Base-by-base conservation (phyloP, 2,329 filamentous ascomycete genomes). In the Colletotrichum acutatum region DNA sequence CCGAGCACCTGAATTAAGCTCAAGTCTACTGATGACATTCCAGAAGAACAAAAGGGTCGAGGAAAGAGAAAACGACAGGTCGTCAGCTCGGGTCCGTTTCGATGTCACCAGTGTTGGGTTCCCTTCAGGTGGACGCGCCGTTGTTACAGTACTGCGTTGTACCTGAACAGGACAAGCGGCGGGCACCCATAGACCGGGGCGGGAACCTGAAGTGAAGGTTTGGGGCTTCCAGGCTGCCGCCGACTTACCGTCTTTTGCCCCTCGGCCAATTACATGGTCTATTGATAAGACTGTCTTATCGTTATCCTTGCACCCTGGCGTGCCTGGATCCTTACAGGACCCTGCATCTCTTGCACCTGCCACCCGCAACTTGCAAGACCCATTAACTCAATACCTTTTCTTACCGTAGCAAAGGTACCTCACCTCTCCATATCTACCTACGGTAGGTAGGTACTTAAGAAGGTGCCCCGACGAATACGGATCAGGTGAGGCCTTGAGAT, bases 171-270 rank as follows among this genome's bases (percentile, higher is more conserved):
- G 42, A 19, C 42, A 49, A 19, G 42, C 42, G 42, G 42, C 42
- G 42, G 42, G 42, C 42, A 22, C 19, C 19, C 19, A 49, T 19
- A 49, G 19, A 49, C 42, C 19, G 42, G 42, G 19, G 42, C 19
- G 42, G 19, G 16, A 49, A 19, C 32, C 32, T 34, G 32, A 34
- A 34, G 32, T 34, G 42, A 49, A 49, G 19, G 42, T 49, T 52
- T 42, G 59, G 24, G 24, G 46, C 49, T 53, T 64, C 49, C 32
- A 64, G 61, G 61, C 49, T 64, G 30, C 61, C 49, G 61, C 49
- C 19, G 42, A 49, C 42, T 19, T n/a, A 26, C 30, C 22, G 49
- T 26, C 30, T 52, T 11, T 24, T 9, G 1, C 28, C 22, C 14
- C 19, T 49, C 42, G 11, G 4, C 61, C 61, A 64, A 64, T 64